phyloP scores from a whole-genome alignment of 2,329 filamentous ascomycete genomes.

The Penicillium sp. region DNA sequence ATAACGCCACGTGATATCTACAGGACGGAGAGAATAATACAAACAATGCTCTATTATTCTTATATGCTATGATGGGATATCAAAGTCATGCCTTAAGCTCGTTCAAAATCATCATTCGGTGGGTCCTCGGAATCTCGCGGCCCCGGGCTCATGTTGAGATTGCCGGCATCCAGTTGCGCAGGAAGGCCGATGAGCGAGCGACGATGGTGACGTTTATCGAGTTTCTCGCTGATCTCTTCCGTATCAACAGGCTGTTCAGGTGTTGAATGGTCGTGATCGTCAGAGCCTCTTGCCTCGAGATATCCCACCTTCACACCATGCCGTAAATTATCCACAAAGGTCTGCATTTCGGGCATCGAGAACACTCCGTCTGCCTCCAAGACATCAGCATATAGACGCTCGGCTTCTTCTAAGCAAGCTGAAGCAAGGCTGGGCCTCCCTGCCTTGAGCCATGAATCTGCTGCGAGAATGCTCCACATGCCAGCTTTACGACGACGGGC shows the following conservation, averaged over 20 bases:
- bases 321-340: slow-evolving; percentile 41
- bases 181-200: slow-evolving; percentile 50
- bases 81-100: slow-evolving; percentile 27
- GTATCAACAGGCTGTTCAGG: slow-evolving; percentile 27
- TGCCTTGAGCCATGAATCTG: slow-evolving; percentile 75
- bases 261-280: slow-evolving; percentile 28
- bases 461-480: slow-evolving; percentile 77
- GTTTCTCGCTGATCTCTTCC: slow-evolving; percentile 49
- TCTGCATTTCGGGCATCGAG: slow-evolving; percentile 50
- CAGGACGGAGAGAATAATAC: too few species aligned
- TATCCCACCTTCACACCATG: slow-evolving; percentile 41
- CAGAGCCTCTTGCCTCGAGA: slow-evolving; percentile 39
- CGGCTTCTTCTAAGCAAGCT: slow-evolving; percentile 66
- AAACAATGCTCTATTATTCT: slow-evolving; percentile 17
- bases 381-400: slow-evolving; percentile 47
- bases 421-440: slow-evolving; percentile 73
- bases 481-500: slow-evolving; percentile 75
- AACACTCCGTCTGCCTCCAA: slow-evolving; percentile 38
- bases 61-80: slow-evolving; percentile 20
- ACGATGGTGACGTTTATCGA: slow-evolving; percentile 51
- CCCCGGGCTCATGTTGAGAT: slow-evolving; percentile 38
- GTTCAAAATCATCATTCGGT: slow-evolving; percentile 46
- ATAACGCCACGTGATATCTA: slow-evolving; percentile 28
- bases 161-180: slow-evolving; percentile 50
- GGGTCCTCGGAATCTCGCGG: slow-evolving; percentile 30